A percentile compares a stretch with the other conserved stretches of the same genome.
Evolutionary conservation across 306 rosid species (phyloP).

Genomic region (Quercus gilva): DNA sequence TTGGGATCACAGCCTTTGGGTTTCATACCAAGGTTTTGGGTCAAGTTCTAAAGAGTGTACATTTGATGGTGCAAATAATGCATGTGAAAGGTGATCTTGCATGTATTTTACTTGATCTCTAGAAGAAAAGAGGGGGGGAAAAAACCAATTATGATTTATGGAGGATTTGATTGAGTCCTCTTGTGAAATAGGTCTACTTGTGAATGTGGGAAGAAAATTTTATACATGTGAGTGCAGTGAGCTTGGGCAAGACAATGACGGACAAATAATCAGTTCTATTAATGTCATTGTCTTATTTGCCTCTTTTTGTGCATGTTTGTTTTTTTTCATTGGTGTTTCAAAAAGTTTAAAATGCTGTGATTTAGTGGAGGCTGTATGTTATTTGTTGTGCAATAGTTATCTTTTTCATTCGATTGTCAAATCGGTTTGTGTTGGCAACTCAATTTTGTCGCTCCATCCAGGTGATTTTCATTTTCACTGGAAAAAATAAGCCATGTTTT

Average conservation of each 20-base stretch:
- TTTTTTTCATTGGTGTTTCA: not conserved
- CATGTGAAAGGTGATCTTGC: slow-evolving; percentile 40
- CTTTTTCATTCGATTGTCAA: not conserved
- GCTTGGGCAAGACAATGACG: slow-evolving; percentile 15
- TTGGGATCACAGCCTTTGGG: slow-evolving; percentile 18
- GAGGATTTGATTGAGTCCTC: slow-evolving; percentile 46
- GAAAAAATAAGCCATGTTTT: not conserved
- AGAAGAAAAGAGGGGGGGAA: slow-evolving; percentile 21
- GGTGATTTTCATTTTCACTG: not conserved
- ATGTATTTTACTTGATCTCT: slow-evolving; percentile 43
- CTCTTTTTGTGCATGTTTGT: not conserved
- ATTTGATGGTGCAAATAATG: slow-evolving; percentile 58
- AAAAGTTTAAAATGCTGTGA: not conserved
- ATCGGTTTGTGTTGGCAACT: not conserved
- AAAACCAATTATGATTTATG: slow-evolving; percentile 22
- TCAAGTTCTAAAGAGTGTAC: slow-evolving; percentile 43
- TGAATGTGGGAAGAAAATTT: slow-evolving; percentile 29
- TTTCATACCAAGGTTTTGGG: slow-evolving; percentile 40
- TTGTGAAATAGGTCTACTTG: slow-evolving; percentile 32
- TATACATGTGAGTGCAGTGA: slow-evolving; percentile 35
- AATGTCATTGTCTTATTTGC: not conserved
- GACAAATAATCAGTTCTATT: slow-evolving; percentile 12
- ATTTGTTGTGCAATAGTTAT: not conserved
- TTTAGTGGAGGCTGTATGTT: not conserved
- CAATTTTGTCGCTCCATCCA: not conserved